Conservation (phyloP, 2,329 filamentous ascomycete species). For the Thielaviopsis cerberus region DNA sequence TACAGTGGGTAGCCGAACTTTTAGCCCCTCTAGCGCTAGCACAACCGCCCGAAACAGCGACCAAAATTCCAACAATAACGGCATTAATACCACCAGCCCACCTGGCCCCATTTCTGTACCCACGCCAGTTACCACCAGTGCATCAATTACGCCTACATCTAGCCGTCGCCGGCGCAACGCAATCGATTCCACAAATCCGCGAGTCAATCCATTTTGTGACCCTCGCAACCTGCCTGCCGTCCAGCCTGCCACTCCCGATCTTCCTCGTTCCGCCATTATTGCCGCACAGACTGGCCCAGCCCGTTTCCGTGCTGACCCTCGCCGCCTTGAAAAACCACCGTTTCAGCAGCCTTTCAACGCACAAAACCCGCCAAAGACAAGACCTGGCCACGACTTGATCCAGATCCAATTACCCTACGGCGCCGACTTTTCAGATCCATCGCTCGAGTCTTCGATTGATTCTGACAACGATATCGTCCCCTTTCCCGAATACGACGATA, state of each 20-base stretch:
- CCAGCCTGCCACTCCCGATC: constrained; percentile 9
- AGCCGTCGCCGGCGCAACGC: constrained; percentile 13
- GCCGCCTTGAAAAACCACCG: constrained; percentile 11
- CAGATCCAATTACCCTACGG: constrained; percentile 11
- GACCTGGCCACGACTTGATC: constrained; percentile 3
- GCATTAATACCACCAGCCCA: background rate
- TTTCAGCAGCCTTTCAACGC: constrained; percentile 12
- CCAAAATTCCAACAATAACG: background rate
- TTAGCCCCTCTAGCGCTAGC: background rate
- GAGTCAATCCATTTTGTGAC: constrained; percentile 10
- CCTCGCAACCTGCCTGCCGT: constrained; percentile 11
- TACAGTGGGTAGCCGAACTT: background rate
- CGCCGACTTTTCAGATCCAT: constrained; percentile 8
- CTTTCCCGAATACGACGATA: constrained; percentile 12
- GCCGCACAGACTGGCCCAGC: constrained; percentile 13
- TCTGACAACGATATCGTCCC: constrained; percentile 9
- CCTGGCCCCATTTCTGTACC: background rate
- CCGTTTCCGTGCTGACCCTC: constrained; percentile 12
- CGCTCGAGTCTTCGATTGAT: background rate
- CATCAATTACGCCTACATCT: background rate
- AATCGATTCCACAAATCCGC: constrained; percentile 11
- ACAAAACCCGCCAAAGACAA: constrained; percentile 6
- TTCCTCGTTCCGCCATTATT: constrained; percentile 13
- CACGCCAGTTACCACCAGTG: background rate
- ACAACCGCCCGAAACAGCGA: background rate